Conservation (phyloP, 2,329 filamentous ascomycete species). For the Cucurbitaria berberidis region DNA sequence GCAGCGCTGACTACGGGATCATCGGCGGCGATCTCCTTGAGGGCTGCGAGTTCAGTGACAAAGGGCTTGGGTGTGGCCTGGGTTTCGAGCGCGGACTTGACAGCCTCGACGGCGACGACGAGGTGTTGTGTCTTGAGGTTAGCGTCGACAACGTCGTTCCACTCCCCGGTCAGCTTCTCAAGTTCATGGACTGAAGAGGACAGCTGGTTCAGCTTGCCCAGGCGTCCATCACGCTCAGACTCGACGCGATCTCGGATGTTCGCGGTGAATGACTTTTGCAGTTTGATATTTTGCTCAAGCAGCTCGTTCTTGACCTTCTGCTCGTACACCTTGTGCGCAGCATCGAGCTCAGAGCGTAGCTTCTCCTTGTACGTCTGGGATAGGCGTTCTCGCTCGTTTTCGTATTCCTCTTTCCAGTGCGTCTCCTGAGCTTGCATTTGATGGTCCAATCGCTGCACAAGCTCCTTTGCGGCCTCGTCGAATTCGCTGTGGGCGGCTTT, state of each 20-base stretch:
- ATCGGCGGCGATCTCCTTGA: slow-evolving; percentile 87
- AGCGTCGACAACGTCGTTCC: slow-evolving; percentile 87
- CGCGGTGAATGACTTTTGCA: slow-evolving; percentile 83
- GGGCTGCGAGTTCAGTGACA: slow-evolving; percentile 86
- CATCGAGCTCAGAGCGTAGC: slow-evolving; percentile 77
- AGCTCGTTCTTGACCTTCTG: slow-evolving; percentile 84
- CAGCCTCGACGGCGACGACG: slow-evolving; percentile 92
- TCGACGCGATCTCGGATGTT: slow-evolving; percentile 85
- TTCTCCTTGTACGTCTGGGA: slow-evolving; percentile 79
- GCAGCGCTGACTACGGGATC: slow-evolving; percentile 89
- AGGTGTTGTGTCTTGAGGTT: slow-evolving; percentile 96
- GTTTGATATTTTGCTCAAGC: slow-evolving; percentile 84
- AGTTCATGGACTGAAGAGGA: slow-evolving; percentile 79
- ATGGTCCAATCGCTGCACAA: slow-evolving; percentile 85
- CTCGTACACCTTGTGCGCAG: slow-evolving; percentile 79
- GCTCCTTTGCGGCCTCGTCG: slow-evolving; percentile 82
- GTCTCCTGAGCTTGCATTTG: slow-evolving; percentile 82
- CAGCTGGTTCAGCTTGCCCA: slow-evolving; percentile 84
- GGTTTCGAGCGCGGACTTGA: slow-evolving; percentile 81
- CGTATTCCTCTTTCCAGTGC: slow-evolving; percentile 87
- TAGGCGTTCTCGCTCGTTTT: slow-evolving; percentile 81
- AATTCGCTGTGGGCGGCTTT: slow-evolving; percentile 76
- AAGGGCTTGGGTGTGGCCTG: slow-evolving; percentile 80
- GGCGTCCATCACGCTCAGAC: slow-evolving; percentile 81
- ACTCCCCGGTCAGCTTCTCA: slow-evolving; percentile 84